A percentile compares a stretch with the other conserved stretches of the same genome.
Evolutionary conservation across 495 filamentous ascomycete genomes (phyloP).

Genomic region (Penicillium atrosanguineum): DNA sequence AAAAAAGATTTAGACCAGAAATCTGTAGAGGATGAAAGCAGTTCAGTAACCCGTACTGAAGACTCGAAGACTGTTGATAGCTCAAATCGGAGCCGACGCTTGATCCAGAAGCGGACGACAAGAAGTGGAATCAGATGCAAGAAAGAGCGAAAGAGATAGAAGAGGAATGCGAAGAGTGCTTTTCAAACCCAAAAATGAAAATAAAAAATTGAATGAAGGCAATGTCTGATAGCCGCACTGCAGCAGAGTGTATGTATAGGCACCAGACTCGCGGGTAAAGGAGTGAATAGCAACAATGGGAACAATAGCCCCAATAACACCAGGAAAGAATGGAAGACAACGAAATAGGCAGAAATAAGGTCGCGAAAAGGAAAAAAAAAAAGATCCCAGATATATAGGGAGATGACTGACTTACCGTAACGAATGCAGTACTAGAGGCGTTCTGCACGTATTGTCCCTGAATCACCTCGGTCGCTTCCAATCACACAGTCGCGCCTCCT

Average conservation of each 20-base stretch:
- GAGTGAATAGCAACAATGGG: conserved; percentile 5
- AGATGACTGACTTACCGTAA: conserved; percentile 1
- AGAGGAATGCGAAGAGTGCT: not conserved
- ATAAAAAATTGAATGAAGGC: conserved; percentile 15
- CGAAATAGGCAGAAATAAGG: not conserved
- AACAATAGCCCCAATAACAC: not conserved
- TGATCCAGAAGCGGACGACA: conserved; percentile 18
- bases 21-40: conserved; percentile 7
- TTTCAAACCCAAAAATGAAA: not conserved
- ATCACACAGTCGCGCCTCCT: conserved; percentile 13
- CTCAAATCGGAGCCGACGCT: conserved; percentile 1
- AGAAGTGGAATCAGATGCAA: not conserved
- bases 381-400: not conserved
- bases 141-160: conserved; percentile 6
- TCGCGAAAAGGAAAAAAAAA: not conserved
- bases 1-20: not conserved
- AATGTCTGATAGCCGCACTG: conserved; percentile 8
- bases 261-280: not conserved
- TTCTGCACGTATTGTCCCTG: conserved; percentile 11
- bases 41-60: conserved; percentile 39
- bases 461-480: conserved; percentile 8
- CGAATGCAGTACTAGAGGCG: not conserved
- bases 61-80: too few species aligned
- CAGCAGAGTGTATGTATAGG: conserved; percentile 1
- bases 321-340: conserved; percentile 1